Evolutionary conservation across 83 land plant genomes (phyloP), one percentile per base, ranked within the genome.

Genomic region (Thuja plicata): DNA sequence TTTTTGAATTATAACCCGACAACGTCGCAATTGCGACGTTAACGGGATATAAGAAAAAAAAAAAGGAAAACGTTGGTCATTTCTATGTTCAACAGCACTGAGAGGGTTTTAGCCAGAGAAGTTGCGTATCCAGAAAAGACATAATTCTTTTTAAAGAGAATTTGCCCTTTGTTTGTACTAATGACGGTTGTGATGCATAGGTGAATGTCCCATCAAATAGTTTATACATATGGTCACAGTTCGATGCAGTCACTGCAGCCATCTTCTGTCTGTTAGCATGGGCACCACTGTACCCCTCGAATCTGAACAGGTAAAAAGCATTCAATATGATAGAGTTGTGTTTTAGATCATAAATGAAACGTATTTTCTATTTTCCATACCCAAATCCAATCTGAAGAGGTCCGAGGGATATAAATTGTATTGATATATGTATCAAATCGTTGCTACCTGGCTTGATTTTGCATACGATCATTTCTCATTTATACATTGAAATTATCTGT

Each of bases 161-260:
- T 24, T 66, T n/a, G 9, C 24, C 9, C 24, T 5, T 10, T 66
- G 32, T 66, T 66, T 66, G 73, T 66, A 66, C 73, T 66, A 66
- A 66, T 66, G 30, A 66, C 30, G 73, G 30, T 8, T 32, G 16
- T 76, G 38, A 76, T 32, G 0, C 24, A 90, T 88, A 94, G 95
- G 95, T 94, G 90, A 94, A 93, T 87, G 95, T 94, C 84, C 95
- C 95, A 73, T 91, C 91, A 82, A 92, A 88, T 50, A 94, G 88
- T 86, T 60, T 94, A 88, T 91, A 90, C 38, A 90, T 80, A 92
- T 90, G 2, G 95, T 94, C 87, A 91, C 93, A 19, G 95, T 94
- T 78, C 89, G 93, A 88, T 94, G 95, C 81, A 92, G 95, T 16
- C 95, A 93, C 91, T 93, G 95, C 91, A 91, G 91, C 71, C 91